Base-by-base conservation (phyloP, 2,329 filamentous ascomycete species). In the Colletotrichum shisoi region DNA sequence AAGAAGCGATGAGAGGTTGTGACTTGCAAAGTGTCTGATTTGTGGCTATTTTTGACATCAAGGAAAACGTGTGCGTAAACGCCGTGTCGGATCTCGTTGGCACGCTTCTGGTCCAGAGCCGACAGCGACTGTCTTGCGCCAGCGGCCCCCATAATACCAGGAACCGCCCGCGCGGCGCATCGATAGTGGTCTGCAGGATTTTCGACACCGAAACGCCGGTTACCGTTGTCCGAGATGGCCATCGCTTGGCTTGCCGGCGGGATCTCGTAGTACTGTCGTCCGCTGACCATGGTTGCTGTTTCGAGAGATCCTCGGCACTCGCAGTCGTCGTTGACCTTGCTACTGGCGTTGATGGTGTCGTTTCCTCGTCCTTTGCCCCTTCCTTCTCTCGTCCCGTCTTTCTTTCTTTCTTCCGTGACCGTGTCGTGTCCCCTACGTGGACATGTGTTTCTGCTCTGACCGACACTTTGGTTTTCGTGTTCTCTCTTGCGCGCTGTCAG, bases 11-110 rank as follows among this genome's bases (percentile, higher is more conserved):
- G 27, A 7, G 27, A 31, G 31, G 31, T 34, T 34, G 31, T 34
- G 31, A 69, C 71, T 74, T 65, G 73, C 73, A 68, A 69, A 34
- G 70, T 70, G n/a, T 62, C 66, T 58, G 72, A 69, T 69, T 70
- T 71, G 54, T 57, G 63, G 62, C 63, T 67, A 63, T 68, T 69
- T 67, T 71, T 71, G 69, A 69, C 62, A 37, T 68, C 65, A 44
- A 66, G 56, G 40, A 68, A 68, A 51, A 66, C 65, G 49, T 68
- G 62, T 42, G 69, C 63, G 45, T 62, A 67, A 11, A 71, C 53
- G 53, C 63, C 64, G 6, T 52, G 52, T 27, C 70, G 70, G 34
- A 71, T 58, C 31, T 67, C 57, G 54, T 70, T 69, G 51, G 70
- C 70, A 45, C 59, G 59, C 31, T 63, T 63, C 46, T 71, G 66